These are phyloP conservation scores for Encephalitozoon hellem DNA, from an alignment of 371 early-diverging fungal species.

Conservation along the genomic window DNA sequence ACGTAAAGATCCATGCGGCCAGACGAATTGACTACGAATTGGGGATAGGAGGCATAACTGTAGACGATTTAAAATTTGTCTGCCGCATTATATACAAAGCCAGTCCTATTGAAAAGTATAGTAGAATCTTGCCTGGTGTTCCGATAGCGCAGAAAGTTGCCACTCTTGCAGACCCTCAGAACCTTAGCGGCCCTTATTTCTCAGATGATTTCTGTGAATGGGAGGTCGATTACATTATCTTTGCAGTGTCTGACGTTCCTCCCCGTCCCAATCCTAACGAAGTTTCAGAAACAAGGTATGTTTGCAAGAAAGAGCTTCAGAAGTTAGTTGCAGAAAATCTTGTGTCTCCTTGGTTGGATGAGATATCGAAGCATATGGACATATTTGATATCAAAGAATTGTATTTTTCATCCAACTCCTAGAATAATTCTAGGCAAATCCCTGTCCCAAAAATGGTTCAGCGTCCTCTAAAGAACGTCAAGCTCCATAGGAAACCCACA, in stretches of 20 bases:
- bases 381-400: constrained; percentile 6
- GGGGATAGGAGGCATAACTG: background rate
- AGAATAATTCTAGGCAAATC: background rate
- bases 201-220: constrained; percentile 7
- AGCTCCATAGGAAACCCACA: constrained; percentile 25
- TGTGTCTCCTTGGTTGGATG: background rate
- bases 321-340: background rate
- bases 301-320: constrained; percentile 1
- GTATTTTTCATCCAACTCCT: background rate
- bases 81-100: constrained; percentile 30
- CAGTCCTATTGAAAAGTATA: background rate
- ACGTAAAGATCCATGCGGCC: constrained; percentile 22
- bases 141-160: background rate
- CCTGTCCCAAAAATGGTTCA: constrained; percentile 25
- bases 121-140: background rate
- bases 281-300: background rate
- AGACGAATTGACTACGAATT: constrained; percentile 20
- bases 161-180: background rate
- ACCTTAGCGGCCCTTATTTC: background rate
- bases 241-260: background rate
- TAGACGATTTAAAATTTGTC: constrained; percentile 20
- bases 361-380: background rate
- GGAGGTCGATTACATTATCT: constrained; percentile 34
- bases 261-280: constrained; percentile 1
- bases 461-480: constrained; percentile 38